Evolutionary conservation across 2,329 filamentous ascomycete genomes (phyloP).

Genomic region (Lasiodiplodia citricola): DNA sequence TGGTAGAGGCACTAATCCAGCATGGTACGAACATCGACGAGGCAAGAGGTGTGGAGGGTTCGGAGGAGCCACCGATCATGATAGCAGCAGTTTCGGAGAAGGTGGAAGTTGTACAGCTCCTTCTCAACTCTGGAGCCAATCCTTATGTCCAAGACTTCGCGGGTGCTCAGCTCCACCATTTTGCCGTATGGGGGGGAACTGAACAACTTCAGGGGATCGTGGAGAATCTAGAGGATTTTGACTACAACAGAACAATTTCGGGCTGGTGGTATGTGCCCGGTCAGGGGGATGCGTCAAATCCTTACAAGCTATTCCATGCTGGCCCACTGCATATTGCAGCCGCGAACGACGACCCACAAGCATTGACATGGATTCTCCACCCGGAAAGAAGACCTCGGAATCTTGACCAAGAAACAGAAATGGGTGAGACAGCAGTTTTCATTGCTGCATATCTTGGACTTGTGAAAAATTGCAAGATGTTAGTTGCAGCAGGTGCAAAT

Average conservation of each 20-base stretch:
- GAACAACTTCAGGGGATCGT: not conserved
- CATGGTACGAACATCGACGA: not conserved
- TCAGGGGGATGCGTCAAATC: no score
- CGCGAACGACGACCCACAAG: not conserved
- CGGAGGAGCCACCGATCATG: not conserved
- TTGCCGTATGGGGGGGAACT: not conserved
- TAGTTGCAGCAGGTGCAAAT: not conserved
- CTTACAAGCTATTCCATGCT: not conserved
- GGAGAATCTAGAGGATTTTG: not conserved
- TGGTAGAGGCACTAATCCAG: not conserved
- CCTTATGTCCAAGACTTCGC: not conserved
- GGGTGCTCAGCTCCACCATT: not conserved
- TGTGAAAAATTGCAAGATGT: not conserved
- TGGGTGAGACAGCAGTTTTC: not conserved
- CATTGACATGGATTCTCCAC: not conserved
- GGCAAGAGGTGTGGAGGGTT: not conserved
- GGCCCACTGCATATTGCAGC: not conserved
- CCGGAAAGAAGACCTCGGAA: not conserved
- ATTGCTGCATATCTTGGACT: not conserved
- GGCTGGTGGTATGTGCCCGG: not conserved
- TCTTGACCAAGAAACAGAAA: not conserved
- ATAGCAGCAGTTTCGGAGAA: not conserved
- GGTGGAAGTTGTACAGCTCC: not conserved
- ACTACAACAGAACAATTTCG: not conserved
- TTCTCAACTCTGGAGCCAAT: not conserved